phyloP scores from a whole-genome alignment of 1,284 basidiomycete genomes.

The Exsudoporus floridanus region DNA sequence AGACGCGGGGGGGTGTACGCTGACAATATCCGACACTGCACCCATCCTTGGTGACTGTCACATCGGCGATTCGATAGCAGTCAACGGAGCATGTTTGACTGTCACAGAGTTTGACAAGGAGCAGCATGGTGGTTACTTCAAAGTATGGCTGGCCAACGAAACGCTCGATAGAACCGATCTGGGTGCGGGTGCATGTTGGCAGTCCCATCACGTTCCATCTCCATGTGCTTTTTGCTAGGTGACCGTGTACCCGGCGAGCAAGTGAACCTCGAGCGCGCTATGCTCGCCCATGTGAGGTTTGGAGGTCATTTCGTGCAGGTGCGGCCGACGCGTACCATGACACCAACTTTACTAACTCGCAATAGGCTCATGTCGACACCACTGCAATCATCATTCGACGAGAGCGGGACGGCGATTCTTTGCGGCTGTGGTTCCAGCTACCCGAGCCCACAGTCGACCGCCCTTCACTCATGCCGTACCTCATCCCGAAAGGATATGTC shows the following conservation, averaged over 20 bases:
- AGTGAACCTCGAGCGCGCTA: constrained; percentile 94
- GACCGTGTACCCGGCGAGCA: constrained; percentile 77
- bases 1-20: constrained; percentile 76
- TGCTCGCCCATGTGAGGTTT: constrained; percentile 89
- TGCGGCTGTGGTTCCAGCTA: constrained; percentile 80
- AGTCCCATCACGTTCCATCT: background rate
- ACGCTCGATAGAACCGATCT: constrained; percentile 90
- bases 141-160: constrained; percentile 94
- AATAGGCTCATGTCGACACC: constrained; percentile 90
- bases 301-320: constrained; percentile 99
- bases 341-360: background rate
- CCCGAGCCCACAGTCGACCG: constrained; percentile 57
- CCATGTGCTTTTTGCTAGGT: constrained; percentile 45
- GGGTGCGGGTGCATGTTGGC: constrained; percentile 49
- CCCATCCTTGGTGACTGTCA: constrained; percentile 89
- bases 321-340: constrained; percentile 16
- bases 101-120: constrained; percentile 79
- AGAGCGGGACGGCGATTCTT: constrained; percentile 80
- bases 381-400: constrained; percentile 76
- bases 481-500: constrained; percentile 97
- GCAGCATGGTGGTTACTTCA: constrained; percentile 76
- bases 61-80: constrained; percentile 93
- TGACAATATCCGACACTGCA: constrained; percentile 75
- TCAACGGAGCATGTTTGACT: constrained; percentile 80
- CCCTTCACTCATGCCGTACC: constrained; percentile 73